phyloP scores from a whole-genome alignment of 441 rosid genomes.

The Croton laevigatus region DNA sequence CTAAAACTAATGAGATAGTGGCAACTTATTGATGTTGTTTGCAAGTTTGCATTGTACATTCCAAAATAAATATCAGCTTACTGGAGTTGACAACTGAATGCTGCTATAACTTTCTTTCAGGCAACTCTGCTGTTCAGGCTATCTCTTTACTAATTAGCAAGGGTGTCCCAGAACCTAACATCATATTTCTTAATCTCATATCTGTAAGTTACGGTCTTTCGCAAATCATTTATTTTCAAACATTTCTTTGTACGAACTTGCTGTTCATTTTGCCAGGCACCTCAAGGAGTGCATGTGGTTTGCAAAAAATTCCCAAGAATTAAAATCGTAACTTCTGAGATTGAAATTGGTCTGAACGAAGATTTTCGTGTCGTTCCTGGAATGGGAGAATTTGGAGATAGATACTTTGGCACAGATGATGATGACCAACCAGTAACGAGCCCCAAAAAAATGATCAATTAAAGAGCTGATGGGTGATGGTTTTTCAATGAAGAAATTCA shows the following conservation, averaged over 20 bases:
- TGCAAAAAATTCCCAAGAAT: constrained; percentile 88
- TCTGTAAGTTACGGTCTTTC: constrained; percentile 50
- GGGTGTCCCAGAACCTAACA: constrained; percentile 92
- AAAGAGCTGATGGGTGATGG: not conserved
- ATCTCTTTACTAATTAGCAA: constrained; percentile 77
- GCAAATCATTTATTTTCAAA: constrained; percentile 4
- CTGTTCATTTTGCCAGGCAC: constrained; percentile 58
- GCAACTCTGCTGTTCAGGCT: constrained; percentile 96
- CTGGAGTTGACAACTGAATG: not conserved
- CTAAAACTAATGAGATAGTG: not conserved
- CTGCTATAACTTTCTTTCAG: constrained; percentile 32
- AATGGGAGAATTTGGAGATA: constrained; percentile 98
- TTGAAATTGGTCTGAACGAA: constrained; percentile 75
- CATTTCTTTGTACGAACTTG: not conserved
- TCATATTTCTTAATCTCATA: constrained; percentile 92
- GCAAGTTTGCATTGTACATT: not conserved
- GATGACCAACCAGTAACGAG: constrained; percentile 47
- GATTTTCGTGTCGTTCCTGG: constrained; percentile 95
- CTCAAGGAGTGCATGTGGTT: constrained; percentile 97
- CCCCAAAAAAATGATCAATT: constrained; percentile 15
- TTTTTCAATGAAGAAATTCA: not conserved
- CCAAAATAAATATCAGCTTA: not conserved
- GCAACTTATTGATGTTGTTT: not conserved
- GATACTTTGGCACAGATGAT: constrained; percentile 93
- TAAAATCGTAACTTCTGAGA: constrained; percentile 96